Conservation (phyloP, 2,329 filamentous ascomycete genomes). For the Amauroascus verrucosus region DNA sequence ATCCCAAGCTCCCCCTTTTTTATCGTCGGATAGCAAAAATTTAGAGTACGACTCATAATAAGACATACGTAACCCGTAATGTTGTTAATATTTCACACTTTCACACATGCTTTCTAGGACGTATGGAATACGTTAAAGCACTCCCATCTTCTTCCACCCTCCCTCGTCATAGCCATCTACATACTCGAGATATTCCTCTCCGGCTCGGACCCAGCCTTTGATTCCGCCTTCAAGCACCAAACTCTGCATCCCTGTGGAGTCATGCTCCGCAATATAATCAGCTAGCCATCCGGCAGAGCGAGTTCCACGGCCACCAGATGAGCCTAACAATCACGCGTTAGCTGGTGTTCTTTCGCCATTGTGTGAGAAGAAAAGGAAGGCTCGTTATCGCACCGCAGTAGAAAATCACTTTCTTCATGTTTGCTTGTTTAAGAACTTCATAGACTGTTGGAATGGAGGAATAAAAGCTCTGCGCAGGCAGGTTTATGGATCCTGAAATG, state of each 20-base stretch:
- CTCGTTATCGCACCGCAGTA: slow-evolving; percentile 36
- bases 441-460: slow-evolving; percentile 30
- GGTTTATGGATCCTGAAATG: slow-evolving; percentile 45
- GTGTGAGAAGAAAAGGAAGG: background rate
- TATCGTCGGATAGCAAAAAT: background rate
- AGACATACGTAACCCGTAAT: background rate
- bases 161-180: slow-evolving; percentile 39
- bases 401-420: slow-evolving; percentile 30
- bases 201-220: slow-evolving; percentile 45
- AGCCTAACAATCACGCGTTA: slow-evolving; percentile 33
- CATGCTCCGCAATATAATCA: slow-evolving; percentile 40
- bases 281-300: slow-evolving; percentile 48
- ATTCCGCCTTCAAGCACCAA: slow-evolving; percentile 44
- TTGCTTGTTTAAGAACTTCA: slow-evolving; percentile 23
- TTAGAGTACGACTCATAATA: background rate
- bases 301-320: slow-evolving; percentile 45
- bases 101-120: background rate
- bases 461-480: slow-evolving; percentile 35
- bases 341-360: background rate
- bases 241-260: slow-evolving; percentile 25
- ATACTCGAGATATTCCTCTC: slow-evolving; percentile 38
- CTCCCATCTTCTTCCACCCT: slow-evolving; percentile 7
- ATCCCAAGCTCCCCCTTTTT: background rate
- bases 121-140: background rate
- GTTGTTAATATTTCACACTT: too few species aligned